Percentiles rank a stretch among this genome's conserved stretches.
These are phyloP conservation scores for Pestalotiopsis sp. DNA, from an alignment of 2,329 filamentous ascomycete genomes.

Conservation along the genomic window DNA sequence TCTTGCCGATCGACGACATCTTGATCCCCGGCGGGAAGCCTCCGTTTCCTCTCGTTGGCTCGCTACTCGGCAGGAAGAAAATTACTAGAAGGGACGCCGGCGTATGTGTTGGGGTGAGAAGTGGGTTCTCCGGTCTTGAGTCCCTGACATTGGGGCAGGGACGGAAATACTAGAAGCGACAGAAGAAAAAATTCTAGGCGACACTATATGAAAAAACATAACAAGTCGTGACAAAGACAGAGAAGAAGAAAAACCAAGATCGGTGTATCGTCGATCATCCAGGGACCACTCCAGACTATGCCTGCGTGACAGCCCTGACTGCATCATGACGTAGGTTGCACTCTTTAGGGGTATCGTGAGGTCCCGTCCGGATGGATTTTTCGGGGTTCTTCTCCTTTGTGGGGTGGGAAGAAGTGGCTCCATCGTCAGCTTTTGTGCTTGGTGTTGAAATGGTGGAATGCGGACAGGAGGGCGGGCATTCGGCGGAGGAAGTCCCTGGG, in stretches of 20 bases:
- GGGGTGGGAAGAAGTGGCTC: neutral
- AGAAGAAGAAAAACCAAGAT: neutral
- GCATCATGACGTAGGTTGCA: neutral
- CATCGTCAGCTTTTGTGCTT: neutral
- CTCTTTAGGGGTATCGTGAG: neutral
- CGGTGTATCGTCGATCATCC: neutral
- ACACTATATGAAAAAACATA: neutral
- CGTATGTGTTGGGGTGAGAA: neutral
- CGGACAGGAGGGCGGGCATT: neutral
- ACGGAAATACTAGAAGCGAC: neutral
- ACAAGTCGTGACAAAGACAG: neutral
- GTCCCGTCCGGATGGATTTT: neutral
- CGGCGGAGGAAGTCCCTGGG: neutral
- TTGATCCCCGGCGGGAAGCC: neutral
- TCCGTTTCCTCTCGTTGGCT: neutral
- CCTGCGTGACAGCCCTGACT: neutral
- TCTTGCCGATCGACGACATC: neutral
- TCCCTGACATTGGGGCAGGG: neutral
- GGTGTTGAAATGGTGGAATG: neutral
- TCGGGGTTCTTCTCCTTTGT: neutral
- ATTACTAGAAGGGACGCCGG: neutral
- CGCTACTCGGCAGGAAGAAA: neutral
- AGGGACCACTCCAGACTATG: neutral
- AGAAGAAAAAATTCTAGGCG: neutral
- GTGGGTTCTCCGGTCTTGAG: neutral